Conservation (phyloP, 495 filamentous ascomycete genomes). For the Neurospora cerealis region DNA sequence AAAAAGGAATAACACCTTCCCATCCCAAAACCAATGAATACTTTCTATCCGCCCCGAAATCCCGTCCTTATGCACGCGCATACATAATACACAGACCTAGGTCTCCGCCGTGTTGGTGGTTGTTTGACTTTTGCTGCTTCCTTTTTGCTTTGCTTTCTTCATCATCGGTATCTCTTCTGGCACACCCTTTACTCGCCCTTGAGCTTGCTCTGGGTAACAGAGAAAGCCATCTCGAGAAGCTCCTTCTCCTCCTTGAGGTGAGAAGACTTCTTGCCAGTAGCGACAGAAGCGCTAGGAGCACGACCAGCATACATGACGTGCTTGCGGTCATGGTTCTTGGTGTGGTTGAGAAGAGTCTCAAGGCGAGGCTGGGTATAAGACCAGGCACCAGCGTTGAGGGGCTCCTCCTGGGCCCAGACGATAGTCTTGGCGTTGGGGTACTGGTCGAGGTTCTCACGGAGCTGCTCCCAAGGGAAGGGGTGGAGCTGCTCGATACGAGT, state of each 20-base stretch:
- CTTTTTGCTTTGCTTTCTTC: background rate
- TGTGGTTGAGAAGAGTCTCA: constrained; percentile 88
- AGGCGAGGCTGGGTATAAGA: constrained; percentile 90
- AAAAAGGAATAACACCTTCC: background rate
- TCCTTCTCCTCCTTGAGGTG: constrained; percentile 94
- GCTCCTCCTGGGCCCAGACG: constrained; percentile 95
- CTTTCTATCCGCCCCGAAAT: background rate
- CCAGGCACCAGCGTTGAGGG: constrained; percentile 93
- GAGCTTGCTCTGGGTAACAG: constrained; percentile 54
- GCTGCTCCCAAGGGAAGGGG: constrained; percentile 96
- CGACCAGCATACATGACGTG: constrained; percentile 96
- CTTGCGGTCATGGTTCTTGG: constrained; percentile 79
- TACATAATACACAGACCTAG: background rate
- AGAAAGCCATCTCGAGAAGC: constrained; percentile 64
- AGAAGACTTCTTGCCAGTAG: constrained; percentile 78
- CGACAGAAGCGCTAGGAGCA: constrained; percentile 80
- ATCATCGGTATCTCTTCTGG: background rate
- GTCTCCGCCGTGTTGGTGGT: background rate
- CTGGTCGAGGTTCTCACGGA: constrained; percentile 87
- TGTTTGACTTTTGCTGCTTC: background rate
- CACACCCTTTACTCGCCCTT: constrained; percentile 51
- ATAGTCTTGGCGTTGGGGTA: constrained; percentile 96
- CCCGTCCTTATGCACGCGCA: background rate
- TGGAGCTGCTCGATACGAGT: constrained; percentile 95
- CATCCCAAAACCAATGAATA: background rate